Percentiles rank a stretch among this genome's conserved stretches.
Evolutionary conservation across 2,329 filamentous ascomycete genomes (phyloP).

Genomic region (Talaromyces funiculosus): DNA sequence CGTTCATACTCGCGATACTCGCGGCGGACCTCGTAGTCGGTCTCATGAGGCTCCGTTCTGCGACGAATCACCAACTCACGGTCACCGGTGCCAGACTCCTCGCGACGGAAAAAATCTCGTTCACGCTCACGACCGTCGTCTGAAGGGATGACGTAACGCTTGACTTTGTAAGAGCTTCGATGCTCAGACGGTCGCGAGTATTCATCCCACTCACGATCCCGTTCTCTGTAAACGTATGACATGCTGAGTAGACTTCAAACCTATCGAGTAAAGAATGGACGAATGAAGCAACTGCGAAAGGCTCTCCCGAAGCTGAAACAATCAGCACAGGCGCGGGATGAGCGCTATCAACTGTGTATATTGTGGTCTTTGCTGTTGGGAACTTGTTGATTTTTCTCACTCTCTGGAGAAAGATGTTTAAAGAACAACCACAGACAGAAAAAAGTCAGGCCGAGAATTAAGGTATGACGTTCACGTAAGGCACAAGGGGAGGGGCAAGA

Average conservation of each 20-base stretch:
- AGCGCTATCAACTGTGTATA: not conserved
- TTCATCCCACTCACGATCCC: constrained; percentile 40
- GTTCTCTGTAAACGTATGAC: constrained; percentile 37
- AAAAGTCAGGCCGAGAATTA: not conserved
- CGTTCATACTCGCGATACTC: constrained; percentile 42
- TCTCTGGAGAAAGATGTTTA: not conserved
- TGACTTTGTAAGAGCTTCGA: constrained; percentile 49
- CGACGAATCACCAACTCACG: constrained; percentile 42
- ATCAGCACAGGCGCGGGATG: not conserved
- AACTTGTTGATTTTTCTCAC: not conserved
- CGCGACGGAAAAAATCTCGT: constrained; percentile 27
- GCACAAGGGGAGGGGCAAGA: not conserved
- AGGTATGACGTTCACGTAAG: not conserved
- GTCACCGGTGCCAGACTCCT: constrained; percentile 29
- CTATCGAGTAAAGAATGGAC: not conserved
- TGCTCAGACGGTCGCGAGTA: constrained; percentile 35
- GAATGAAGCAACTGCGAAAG: not conserved
- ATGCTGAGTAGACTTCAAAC: constrained; percentile 17
- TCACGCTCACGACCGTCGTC: constrained; percentile 37
- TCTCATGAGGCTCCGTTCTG: constrained; percentile 45
- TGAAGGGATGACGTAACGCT: constrained; percentile 50
- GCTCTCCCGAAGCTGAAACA: not conserved
- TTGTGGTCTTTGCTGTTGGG: not conserved
- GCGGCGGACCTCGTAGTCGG: constrained; percentile 41
- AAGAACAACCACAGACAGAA: not conserved